Evolutionary conservation across 768 basidiomycete species (phyloP), one percentile per base, ranked within the genome.

Genomic region (Phlebiopsis flavidoalba): DNA sequence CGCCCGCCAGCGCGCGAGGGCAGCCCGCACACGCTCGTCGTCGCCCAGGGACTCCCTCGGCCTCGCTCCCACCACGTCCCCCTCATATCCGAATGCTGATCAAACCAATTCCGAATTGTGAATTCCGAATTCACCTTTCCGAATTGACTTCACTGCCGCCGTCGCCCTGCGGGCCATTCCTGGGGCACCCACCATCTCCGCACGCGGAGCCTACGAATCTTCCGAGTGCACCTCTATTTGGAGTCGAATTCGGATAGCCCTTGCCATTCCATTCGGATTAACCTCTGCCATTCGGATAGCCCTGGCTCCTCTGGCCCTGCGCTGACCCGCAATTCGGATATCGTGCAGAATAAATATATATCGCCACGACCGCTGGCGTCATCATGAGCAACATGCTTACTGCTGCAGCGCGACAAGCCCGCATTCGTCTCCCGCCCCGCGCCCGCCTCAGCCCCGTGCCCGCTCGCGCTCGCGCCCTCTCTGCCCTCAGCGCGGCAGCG

Each of bases 41-140:
- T 12, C 37, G 12, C 21, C 37, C 14, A n/a, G 19, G 19, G 36
- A 5, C 31, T n/a, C 52, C 21, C 11, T 8, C 19, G 19, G 22
- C 54, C n/a, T 26, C 52, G 52, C 12, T 49, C 52, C 52, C 52
- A 53, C 52, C 10, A 2, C 35, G 52, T 36, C 52, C 3, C 52
- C 3, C 12, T 37, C 59, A 36, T 51, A 51, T 60, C 59, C 21
- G 48, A 53, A 57, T 52, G 26, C 55, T 26, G 47, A n/a, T 51
- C 53, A 52, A 21, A 55, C 52, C 24, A 49, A 52, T 59, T 54
- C 61, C 46, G 57, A 50, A 52, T 52, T 35, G 12, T 24, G 49
- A 61, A 57, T 61, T 57, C 55, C 60, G 55, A 61, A 61, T 61
- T 26, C 33, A 49, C 43, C 19, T 17, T 12, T 58, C 48, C 51